Conservation (phyloP, 371 early-diverging fungal species). For the Smittium culicis region DNA sequence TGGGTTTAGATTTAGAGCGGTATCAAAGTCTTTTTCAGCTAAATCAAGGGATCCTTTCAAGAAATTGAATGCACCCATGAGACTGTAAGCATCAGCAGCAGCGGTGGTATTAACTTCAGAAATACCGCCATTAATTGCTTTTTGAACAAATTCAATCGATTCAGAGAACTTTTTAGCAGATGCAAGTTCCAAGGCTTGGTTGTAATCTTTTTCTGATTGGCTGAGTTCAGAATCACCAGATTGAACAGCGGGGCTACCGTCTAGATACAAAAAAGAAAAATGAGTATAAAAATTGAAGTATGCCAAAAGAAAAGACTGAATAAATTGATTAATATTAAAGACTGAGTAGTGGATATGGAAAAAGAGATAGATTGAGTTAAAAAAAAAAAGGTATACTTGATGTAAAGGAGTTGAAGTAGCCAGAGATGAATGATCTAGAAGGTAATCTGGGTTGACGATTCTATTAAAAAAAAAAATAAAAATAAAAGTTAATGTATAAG, state of each 20-base stretch:
- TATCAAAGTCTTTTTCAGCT: conserved; percentile 61
- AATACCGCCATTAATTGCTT: conserved; percentile 41
- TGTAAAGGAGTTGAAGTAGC: conserved; percentile 79
- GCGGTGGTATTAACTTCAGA: conserved; percentile 23
- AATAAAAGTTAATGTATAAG: too few relatives aligned
- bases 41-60: conserved; percentile 64
- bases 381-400: conserved; percentile 19
- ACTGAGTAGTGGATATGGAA: too few relatives aligned
- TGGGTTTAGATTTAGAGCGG: conserved; percentile 63
- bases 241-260: conserved; percentile 31
- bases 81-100: conserved; percentile 57
- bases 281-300: neutral
- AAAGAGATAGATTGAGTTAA: too few relatives aligned
- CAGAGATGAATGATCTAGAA: conserved; percentile 76
- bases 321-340: too few relatives aligned
- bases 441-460: conserved; percentile 48
- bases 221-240: conserved; percentile 26
- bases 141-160: conserved; percentile 50
- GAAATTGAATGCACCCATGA: conserved; percentile 76
- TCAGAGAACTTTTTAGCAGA: conserved; percentile 45
- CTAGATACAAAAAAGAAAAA: neutral
- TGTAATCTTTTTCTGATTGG: conserved; percentile 30
- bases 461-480: conserved; percentile 15
- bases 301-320: too few relatives aligned
- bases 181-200: conserved; percentile 36